These are phyloP conservation scores for Pythium scleroteichum DNA, from an alignment of 352 stramenopile species.

Conservation along the genomic window DNA sequence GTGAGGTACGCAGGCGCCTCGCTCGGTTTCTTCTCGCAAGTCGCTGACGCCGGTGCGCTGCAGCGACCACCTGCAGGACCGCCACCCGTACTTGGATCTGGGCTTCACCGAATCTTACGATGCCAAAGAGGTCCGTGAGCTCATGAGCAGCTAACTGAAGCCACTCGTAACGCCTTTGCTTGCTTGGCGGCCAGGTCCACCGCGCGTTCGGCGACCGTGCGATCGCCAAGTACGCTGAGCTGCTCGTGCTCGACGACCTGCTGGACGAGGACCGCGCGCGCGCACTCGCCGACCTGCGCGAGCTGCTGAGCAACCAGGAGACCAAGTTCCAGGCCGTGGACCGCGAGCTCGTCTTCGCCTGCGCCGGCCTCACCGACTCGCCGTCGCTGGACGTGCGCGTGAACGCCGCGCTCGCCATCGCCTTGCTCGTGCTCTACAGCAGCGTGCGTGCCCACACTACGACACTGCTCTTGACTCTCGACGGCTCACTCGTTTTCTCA, in stretches of 20 bases:
- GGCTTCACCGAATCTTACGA: constrained; percentile 62
- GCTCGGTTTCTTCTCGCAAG: neutral
- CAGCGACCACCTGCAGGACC: constrained; percentile 62
- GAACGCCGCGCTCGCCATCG: constrained; percentile 47
- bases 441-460: no score
- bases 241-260: constrained; percentile 59
- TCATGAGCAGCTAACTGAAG: no score
- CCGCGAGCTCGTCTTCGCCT: constrained; percentile 56
- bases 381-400: constrained; percentile 41
- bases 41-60: neutral
- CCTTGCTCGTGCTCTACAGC: constrained; percentile 56
- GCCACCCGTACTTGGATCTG: constrained; percentile 57
- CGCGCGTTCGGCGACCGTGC: constrained; percentile 53
- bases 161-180: neutral
- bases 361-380: constrained; percentile 48
- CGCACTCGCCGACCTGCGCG: constrained; percentile 48
- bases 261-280: constrained; percentile 49
- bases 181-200: constrained; percentile 34
- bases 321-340: constrained; percentile 53
- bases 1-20: constrained; percentile 36
- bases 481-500: neutral
- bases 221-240: constrained; percentile 60
- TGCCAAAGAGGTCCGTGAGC: constrained; percentile 38
- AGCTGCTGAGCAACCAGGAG: constrained; percentile 61
- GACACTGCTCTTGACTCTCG: neutral